These are phyloP conservation scores for Alternaria sp. DNA, from an alignment of 2,329 filamentous ascomycete species.

Conservation along the genomic window DNA sequence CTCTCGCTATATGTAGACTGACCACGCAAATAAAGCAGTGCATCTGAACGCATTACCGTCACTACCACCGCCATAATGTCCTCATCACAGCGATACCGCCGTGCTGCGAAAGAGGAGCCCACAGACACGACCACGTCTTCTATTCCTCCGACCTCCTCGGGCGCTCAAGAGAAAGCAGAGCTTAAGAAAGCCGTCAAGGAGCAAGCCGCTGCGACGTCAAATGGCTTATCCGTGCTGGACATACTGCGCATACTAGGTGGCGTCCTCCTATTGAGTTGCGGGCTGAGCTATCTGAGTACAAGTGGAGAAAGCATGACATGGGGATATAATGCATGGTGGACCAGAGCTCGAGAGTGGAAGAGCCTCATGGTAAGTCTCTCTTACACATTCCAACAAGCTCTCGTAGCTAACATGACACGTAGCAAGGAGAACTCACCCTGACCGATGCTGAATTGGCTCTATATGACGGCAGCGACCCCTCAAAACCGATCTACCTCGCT, in stretches of 20 bases:
- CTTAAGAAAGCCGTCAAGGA: constrained; percentile 32
- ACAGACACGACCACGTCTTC: constrained; percentile 11
- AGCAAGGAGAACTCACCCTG: constrained; percentile 68
- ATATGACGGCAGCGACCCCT: constrained; percentile 79
- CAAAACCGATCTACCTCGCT: constrained; percentile 84
- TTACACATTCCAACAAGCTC: not conserved
- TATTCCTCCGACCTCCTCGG: constrained; percentile 14
- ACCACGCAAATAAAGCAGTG: not conserved
- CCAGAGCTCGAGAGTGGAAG: constrained; percentile 44
- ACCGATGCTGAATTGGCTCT: constrained; percentile 75
- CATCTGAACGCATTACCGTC: not conserved
- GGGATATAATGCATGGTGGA: constrained; percentile 49
- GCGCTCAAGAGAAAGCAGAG: constrained; percentile 31
- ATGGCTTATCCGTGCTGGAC: constrained; percentile 59
- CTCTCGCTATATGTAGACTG: not conserved
- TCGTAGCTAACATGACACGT: not conserved
- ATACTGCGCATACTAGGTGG: constrained; percentile 72
- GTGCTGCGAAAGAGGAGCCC: constrained; percentile 16
- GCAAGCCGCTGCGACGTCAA: constrained; percentile 28
- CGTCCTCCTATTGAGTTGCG: constrained; percentile 68
- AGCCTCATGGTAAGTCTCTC: constrained; percentile 33
- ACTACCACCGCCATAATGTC: constrained; percentile 21
- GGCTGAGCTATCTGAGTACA: constrained; percentile 78
- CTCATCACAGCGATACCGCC: constrained; percentile 30
- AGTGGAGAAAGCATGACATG: constrained; percentile 62